Evolutionary conservation across 192 early-diverging fungal species (phyloP).

Genomic region (Coemansia sp.): DNA sequence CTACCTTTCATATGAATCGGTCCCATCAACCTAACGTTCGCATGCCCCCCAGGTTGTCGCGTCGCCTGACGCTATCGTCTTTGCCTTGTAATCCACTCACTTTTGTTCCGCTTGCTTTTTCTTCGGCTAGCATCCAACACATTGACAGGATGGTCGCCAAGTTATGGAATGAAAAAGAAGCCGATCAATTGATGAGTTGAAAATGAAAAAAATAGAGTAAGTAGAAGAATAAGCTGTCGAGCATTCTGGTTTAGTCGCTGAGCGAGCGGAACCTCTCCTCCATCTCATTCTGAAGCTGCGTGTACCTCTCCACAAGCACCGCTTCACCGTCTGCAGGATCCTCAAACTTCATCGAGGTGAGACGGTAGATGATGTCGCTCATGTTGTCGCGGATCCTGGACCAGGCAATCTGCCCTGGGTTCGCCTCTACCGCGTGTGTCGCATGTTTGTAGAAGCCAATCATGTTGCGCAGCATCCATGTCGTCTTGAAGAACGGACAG

Average conservation of each 20-base stretch:
- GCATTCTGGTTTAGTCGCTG: slow-evolving; percentile 57
- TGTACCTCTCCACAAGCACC: slow-evolving; percentile 84
- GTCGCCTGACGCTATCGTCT: too few relatives aligned
- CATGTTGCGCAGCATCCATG: slow-evolving; percentile 98
- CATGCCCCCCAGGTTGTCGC: too few relatives aligned
- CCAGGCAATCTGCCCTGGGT: slow-evolving; percentile 90
- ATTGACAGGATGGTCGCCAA: too few relatives aligned
- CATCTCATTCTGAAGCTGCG: slow-evolving; percentile 91
- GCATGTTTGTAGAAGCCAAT: slow-evolving; percentile 95
- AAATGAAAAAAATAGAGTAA: not conserved
- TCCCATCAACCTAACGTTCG: too few relatives aligned
- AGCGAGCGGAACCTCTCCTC: slow-evolving; percentile 91
- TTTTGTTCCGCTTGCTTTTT: too few relatives aligned
- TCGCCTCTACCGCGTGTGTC: slow-evolving; percentile 92
- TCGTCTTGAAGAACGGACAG: slow-evolving; percentile 99
- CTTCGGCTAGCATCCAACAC: too few relatives aligned
- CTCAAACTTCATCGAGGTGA: slow-evolving; percentile 99
- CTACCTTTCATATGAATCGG: not conserved
- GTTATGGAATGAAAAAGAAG: too few relatives aligned
- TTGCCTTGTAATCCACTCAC: too few relatives aligned
- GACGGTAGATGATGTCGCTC: slow-evolving; percentile 92
- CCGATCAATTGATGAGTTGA: not conserved
- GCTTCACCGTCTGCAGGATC: slow-evolving; percentile 96
- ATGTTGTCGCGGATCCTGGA: slow-evolving; percentile 91
- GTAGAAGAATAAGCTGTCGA: not conserved